Conservation (phyloP, 768 basidiomycete genomes). For the Suillus subluteus region DNA sequence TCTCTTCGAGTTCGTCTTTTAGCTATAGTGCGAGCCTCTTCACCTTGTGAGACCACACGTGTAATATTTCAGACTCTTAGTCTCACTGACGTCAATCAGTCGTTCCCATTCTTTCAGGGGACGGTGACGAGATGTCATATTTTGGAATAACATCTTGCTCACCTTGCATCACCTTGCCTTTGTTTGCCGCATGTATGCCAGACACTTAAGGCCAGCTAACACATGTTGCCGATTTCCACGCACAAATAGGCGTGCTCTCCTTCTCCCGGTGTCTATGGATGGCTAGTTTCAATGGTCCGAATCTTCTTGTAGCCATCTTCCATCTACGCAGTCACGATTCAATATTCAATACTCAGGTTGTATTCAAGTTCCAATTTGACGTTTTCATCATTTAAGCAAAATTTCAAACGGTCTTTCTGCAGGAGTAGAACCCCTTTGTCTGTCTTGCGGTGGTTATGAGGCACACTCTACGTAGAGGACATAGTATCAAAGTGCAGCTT, state of each 20-base stretch:
- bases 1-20: not conserved
- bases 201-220: not conserved
- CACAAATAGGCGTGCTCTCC: too few species aligned
- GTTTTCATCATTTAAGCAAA: too few species aligned
- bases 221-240: not conserved
- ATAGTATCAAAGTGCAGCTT: not conserved
- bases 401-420: not conserved
- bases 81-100: not conserved
- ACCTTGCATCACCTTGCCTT: not conserved
- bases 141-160: not conserved
- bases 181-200: not conserved
- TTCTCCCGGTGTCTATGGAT: too few species aligned
- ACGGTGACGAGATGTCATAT: not conserved
- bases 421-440: not conserved
- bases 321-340: too few species aligned
- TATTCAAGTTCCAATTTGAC: too few species aligned
- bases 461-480: not conserved
- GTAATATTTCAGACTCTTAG: not conserved
- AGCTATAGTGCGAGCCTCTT: not conserved
- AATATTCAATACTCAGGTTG: too few species aligned
- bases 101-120: not conserved
- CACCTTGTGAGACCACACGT: not conserved
- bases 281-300: too few species aligned
- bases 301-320: too few species aligned
- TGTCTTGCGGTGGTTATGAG: not conserved